phyloP scores from a whole-genome alignment of 2,329 filamentous ascomycete genomes.

The Colletotrichum sojae region DNA sequence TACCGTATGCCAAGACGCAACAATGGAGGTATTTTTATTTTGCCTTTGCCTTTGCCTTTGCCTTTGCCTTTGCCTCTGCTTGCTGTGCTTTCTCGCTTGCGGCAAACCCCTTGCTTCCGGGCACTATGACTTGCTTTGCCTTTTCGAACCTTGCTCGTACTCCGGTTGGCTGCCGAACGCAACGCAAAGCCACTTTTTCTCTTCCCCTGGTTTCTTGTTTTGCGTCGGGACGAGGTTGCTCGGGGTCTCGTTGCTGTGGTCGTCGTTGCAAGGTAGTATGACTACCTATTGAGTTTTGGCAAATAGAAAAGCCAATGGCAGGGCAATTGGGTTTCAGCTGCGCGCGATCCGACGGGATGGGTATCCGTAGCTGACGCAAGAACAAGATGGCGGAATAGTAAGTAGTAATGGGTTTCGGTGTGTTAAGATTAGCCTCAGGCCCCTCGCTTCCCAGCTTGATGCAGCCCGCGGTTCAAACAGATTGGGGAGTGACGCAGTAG shows the following conservation, averaged over 20 bases:
- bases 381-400: not conserved
- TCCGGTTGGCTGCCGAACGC: slow-evolving; percentile 26
- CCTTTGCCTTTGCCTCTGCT: not conserved
- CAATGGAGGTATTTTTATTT: too few relatives aligned
- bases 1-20: too few relatives aligned
- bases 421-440: slow-evolving; percentile 29
- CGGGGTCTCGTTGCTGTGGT: too few relatives aligned
- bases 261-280: slow-evolving; percentile 12
- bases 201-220: slow-evolving; percentile 7
- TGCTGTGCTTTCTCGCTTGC: slow-evolving; percentile 15
- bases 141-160: slow-evolving; percentile 11
- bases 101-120: slow-evolving; percentile 27
- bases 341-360: not conserved
- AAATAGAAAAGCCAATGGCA: too few relatives aligned
- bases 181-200: slow-evolving; percentile 33
- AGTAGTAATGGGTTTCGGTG: not conserved
- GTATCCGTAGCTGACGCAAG: too few relatives aligned
- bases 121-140: slow-evolving; percentile 34
- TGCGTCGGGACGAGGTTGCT: not conserved
- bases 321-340: not conserved
- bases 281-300: too few relatives aligned
- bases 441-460: slow-evolving; percentile 25
- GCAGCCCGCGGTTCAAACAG: slow-evolving; percentile 30
- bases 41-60: not conserved
- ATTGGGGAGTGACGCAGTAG: slow-evolving; percentile 24